A percentile compares a stretch with the other conserved stretches of the same genome.
phyloP scores from a whole-genome alignment of 192 early-diverging fungal genomes.

The Thamnidium elegans region DNA sequence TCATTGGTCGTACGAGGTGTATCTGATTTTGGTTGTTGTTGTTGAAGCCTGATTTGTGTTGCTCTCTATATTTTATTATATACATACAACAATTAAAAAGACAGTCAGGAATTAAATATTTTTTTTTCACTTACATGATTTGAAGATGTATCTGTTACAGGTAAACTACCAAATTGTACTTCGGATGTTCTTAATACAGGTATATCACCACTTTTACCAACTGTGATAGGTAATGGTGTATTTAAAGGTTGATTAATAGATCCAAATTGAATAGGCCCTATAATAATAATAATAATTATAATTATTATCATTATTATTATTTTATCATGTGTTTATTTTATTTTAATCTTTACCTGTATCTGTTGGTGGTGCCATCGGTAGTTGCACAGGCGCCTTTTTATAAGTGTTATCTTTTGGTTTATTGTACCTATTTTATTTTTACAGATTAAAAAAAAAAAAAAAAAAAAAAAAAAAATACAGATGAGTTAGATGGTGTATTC shows the following conservation, averaged over 20 bases:
- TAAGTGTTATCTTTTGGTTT: slow-evolving; percentile 1
- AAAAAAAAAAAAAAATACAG: background rate
- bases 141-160: slow-evolving; percentile 28
- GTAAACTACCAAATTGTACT: slow-evolving; percentile 12
- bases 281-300: background rate
- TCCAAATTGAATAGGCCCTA: slow-evolving; percentile 19
- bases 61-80: too few relatives aligned
- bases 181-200: background rate
- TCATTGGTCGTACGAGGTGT: slow-evolving; percentile 34
- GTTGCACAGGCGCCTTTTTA: slow-evolving; percentile 3
- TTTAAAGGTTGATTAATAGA: slow-evolving; percentile 31
- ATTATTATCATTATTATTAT: background rate
- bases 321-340: background rate
- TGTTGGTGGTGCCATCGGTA: slow-evolving; percentile 26
- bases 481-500: background rate
- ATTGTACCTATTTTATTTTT: background rate
- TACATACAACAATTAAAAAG: background rate
- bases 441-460: background rate
- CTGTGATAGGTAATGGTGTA: slow-evolving; percentile 25
- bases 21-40: slow-evolving; percentile 18
- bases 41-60: too few relatives aligned
- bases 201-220: slow-evolving; percentile 20
- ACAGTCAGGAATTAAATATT: background rate
- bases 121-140: background rate
- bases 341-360: slow-evolving; percentile 17